Percentiles rank a stretch among this genome's conserved stretches.
Conservation (phyloP, 768 basidiomycete genomes). For the Coprinopsis strossmayeri region DNA sequence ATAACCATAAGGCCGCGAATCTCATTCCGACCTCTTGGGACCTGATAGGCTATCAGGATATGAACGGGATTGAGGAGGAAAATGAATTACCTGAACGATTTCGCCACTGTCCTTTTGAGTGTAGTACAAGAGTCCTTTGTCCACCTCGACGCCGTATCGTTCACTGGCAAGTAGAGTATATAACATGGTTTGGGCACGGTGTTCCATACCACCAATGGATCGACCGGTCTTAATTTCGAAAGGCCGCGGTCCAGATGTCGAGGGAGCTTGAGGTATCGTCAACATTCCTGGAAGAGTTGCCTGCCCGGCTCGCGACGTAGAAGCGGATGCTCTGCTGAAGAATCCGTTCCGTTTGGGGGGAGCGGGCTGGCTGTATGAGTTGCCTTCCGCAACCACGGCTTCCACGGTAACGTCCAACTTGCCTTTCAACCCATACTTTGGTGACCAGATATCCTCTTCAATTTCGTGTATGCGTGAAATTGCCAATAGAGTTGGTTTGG, state of each 20-base stretch:
- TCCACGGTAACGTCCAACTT: conserved; percentile 91
- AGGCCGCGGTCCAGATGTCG: conserved; percentile 46
- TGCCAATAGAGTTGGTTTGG: conserved; percentile 52
- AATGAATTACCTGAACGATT: not conserved
- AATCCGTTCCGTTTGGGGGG: conserved; percentile 1
- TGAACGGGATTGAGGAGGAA: not conserved
- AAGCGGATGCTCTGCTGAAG: not conserved
- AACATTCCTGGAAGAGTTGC: not conserved
- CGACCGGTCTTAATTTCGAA: conserved; percentile 97
- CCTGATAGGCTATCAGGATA: conserved; percentile 49
- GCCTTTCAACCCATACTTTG: conserved; percentile 90
- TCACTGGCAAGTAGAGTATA: conserved; percentile 90
- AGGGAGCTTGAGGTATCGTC: not conserved
- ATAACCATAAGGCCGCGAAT: conserved; percentile 73
- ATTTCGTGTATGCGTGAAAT: conserved; percentile 75
- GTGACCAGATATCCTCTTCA: conserved; percentile 98
- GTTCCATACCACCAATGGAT: conserved; percentile 70
- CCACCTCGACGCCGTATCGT: conserved; percentile 79
- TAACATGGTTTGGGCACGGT: conserved; percentile 96
- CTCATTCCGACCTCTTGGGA: conserved; percentile 77
- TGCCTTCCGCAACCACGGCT: conserved; percentile 48
- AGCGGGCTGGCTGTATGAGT: conserved; percentile 14
- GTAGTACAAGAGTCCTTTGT: conserved; percentile 87
- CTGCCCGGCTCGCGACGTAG: not conserved
- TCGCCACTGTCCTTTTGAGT: conserved; percentile 74